A percentile compares a stretch with the other conserved stretches of the same genome.
Evolutionary conservation across 352 stramenopile species (phyloP).

Genomic region (Globisporangium splendens): DNA sequence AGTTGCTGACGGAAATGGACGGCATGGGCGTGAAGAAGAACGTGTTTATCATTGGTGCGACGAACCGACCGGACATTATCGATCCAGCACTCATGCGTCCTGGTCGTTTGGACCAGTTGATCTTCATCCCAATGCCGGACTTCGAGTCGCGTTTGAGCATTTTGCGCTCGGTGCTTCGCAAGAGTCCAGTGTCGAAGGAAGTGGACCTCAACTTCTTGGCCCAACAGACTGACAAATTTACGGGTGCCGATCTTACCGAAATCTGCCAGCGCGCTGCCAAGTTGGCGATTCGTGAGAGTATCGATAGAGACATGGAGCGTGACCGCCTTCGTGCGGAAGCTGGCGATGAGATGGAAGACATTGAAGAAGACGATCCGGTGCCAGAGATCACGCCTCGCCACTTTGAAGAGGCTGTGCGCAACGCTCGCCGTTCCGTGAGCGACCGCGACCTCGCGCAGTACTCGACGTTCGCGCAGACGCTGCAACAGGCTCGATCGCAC

Average conservation of each 20-base stretch:
- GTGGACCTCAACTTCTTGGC: slow-evolving; percentile 98
- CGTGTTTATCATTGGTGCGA: slow-evolving; percentile 98
- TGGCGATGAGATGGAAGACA: slow-evolving; percentile 83
- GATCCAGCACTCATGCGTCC: slow-evolving; percentile 97
- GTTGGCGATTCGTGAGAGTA: slow-evolving; percentile 98
- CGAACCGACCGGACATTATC: slow-evolving; percentile 96
- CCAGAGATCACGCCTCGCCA: slow-evolving; percentile 93
- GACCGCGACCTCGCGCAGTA: slow-evolving; percentile 96
- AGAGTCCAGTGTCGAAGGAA: slow-evolving; percentile 97
- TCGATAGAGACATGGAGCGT: slow-evolving; percentile 97
- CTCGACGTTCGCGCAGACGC: slow-evolving; percentile 85
- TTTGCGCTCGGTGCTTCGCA: slow-evolving; percentile 95
- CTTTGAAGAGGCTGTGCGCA: slow-evolving; percentile 97
- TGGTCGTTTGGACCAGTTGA: slow-evolving; percentile 93
- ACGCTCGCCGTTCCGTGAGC: slow-evolving; percentile 96
- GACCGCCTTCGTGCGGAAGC: slow-evolving; percentile 93
- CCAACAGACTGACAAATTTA: slow-evolving; percentile 98
- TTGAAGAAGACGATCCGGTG: slow-evolving; percentile 96
- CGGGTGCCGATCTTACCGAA: slow-evolving; percentile 99
- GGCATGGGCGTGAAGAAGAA: slow-evolving; percentile 99
- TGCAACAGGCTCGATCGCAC: slow-evolving; percentile 95
- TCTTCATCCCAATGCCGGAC: slow-evolving; percentile 97
- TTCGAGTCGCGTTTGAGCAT: slow-evolving; percentile 95
- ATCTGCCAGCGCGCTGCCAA: slow-evolving; percentile 99
- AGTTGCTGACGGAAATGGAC: slow-evolving; percentile 99